A percentile compares a stretch with the other conserved stretches of the same genome.
phyloP scores from a whole-genome alignment of 192 early-diverging fungal genomes.

The Geranomyces variabilis region DNA sequence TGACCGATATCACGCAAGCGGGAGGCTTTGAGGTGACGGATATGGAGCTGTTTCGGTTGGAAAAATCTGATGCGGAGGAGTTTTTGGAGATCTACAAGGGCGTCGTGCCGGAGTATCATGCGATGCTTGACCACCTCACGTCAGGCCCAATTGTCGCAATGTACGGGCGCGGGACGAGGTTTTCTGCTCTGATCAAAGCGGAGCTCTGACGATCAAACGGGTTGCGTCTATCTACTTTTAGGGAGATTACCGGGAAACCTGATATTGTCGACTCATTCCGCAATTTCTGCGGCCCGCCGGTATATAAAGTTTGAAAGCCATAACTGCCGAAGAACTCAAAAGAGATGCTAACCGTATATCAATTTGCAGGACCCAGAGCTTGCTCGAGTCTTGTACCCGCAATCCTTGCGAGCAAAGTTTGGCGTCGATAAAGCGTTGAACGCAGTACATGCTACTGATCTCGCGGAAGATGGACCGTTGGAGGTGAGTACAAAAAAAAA shows the following conservation, averaged over 20 bases:
- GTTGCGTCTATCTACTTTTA: not conserved
- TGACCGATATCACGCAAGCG: constrained; percentile 37
- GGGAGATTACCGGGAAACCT: constrained; percentile 30
- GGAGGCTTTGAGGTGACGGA: constrained; percentile 55
- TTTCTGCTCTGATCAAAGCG: not conserved
- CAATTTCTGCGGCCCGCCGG: constrained; percentile 51
- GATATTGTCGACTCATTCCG: constrained; percentile 52
- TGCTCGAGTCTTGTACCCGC: constrained; percentile 46
- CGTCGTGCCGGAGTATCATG: constrained; percentile 61
- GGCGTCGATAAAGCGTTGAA: constrained; percentile 56
- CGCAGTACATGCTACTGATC: constrained; percentile 62
- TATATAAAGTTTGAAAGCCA: not conserved
- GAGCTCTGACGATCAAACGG: not conserved
- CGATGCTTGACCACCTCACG: constrained; percentile 56
- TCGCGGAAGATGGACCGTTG: constrained; percentile 58
- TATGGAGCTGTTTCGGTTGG: constrained; percentile 52
- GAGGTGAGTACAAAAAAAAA: constrained; percentile 50
- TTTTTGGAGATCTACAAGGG: constrained; percentile 68
- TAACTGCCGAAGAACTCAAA: too few relatives aligned
- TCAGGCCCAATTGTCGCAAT: constrained; percentile 58
- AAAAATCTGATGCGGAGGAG: constrained; percentile 57
- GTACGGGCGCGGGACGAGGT: too few relatives aligned
- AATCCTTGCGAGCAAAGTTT: constrained; percentile 54
- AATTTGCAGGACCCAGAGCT: constrained; percentile 48
- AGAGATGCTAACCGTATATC: not conserved